Conservation (phyloP, 2,329 filamentous ascomycete species). For the Coniochaeta prunicola region DNA sequence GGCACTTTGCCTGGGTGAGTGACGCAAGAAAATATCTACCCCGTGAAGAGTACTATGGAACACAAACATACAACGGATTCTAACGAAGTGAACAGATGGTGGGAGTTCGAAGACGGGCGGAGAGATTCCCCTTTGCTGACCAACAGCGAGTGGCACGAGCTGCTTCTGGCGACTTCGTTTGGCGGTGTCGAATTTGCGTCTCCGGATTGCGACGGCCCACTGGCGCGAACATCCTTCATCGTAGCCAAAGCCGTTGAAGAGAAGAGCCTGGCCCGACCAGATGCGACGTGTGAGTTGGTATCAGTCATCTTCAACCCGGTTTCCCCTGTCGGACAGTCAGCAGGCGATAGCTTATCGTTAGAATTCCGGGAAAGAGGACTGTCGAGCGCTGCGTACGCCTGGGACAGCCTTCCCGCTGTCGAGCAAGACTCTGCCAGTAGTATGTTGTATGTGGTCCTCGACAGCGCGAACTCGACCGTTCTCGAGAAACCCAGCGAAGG, state of each 20-base stretch:
- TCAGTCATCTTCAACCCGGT: neutral
- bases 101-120: constrained; percentile 10
- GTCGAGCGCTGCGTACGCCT: neutral
- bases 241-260: neutral
- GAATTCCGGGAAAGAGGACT: neutral
- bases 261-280: neutral
- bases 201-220: neutral
- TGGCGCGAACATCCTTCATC: neutral
- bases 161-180: neutral
- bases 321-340: neutral
- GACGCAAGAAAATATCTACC: no score
- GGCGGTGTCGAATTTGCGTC: constrained; percentile 1
- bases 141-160: neutral
- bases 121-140: neutral
- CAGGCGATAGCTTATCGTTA: no score
- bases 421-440: neutral
- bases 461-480: neutral
- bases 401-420: neutral
- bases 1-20: constrained; percentile 17
- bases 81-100: no score
- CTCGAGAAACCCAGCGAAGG: neutral
- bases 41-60: no score
- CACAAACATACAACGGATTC: no score
- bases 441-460: neutral
- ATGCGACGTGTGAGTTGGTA: neutral